Conservation (phyloP, 805 yeast species). For the Hanseniaspora meyeri region DNA sequence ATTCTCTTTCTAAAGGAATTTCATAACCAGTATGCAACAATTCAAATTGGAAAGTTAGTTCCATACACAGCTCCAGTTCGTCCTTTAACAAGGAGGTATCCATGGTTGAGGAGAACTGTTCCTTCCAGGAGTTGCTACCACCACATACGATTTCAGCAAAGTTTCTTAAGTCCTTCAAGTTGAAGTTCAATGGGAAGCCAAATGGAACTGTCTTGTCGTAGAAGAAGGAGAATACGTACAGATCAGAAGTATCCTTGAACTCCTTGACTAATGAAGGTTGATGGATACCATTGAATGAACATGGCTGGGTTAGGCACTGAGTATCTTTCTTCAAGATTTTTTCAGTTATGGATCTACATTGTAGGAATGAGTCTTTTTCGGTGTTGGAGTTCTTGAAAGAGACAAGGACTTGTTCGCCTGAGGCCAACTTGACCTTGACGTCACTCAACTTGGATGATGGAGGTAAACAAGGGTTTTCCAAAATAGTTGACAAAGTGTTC, state of each 20-base stretch:
- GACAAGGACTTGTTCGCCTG: constrained; percentile 38
- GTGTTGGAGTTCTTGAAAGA: constrained; percentile 52
- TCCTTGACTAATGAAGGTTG: constrained; percentile 82
- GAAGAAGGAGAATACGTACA: constrained; percentile 86
- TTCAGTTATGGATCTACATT: constrained; percentile 80
- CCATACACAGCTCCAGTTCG: constrained; percentile 92
- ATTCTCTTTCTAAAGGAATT: constrained; percentile 77
- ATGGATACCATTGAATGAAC: constrained; percentile 94
- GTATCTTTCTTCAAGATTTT: constrained; percentile 69
- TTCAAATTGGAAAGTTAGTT: constrained; percentile 79
- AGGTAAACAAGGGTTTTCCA: constrained; percentile 78
- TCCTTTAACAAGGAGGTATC: constrained; percentile 55
- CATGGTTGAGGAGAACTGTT: constrained; percentile 50
- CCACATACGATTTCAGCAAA: constrained; percentile 74
- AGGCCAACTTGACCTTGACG: constrained; percentile 46
- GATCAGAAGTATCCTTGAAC: constrained; percentile 59
- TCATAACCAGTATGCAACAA: constrained; percentile 93
- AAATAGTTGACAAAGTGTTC: constrained; percentile 32
- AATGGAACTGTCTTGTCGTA: constrained; percentile 89
- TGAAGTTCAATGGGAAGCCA: constrained; percentile 87
- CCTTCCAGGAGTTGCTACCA: constrained; percentile 66
- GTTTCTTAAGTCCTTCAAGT: constrained; percentile 70
- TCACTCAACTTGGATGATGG: constrained; percentile 54
- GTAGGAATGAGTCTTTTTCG: constrained; percentile 48
- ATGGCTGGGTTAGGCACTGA: constrained; percentile 62